Evolutionary conservation across 148 eudicot genomes (phyloP), one percentile per base, ranked within the genome.

Genomic region (Agrostemma githago): DNA sequence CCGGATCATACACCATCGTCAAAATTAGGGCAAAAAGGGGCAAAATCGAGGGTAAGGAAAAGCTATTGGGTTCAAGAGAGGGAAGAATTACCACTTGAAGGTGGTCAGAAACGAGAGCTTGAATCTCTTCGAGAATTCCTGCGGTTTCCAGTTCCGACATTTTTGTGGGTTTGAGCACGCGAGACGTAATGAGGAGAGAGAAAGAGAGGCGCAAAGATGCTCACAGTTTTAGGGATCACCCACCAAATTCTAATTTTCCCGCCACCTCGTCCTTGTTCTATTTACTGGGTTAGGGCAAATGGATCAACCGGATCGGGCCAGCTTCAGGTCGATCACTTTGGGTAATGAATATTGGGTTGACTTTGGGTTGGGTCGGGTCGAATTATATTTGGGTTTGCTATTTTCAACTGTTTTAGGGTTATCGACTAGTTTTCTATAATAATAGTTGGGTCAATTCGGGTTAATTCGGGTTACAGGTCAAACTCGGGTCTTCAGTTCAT

Each of bases 61-160:
- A 16, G 39, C 3, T 6, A 62, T 40, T 8, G 40, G 21, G 59
- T 11, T 10, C 5, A 12, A 74, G 53, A 69, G 40, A 63, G 70
- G 60, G 39, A 62, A 67, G 67, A 42, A 64, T 74, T 89, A 95
- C 98, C 97, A 95, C 96, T 92, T 90, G 97, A 68, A 92, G 93
- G 37, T 85, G 85, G 68, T 92, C 98, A 41, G 89, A 86, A 63
- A 92, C 89, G 62, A 92, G 89, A 74, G 88, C 67, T 70, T 81
- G 87, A 73, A 92, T 82, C 79, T 95, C 93, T 41, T 95, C 93
- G 34, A 85, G 83, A 21, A 95, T 92, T 59, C 89, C 97, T 74
- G 90, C 83, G 86, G 89, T 85, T 84, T 89, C 89, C 60, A 85
- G 70, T 73, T 90, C 86, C 41, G 86, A 86, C 98, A 94, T 94